A percentile compares a stretch with the other conserved stretches of the same genome.
Evolutionary conservation across 345 rosid species (phyloP).

Genomic region (Fremontodendron californicum): DNA sequence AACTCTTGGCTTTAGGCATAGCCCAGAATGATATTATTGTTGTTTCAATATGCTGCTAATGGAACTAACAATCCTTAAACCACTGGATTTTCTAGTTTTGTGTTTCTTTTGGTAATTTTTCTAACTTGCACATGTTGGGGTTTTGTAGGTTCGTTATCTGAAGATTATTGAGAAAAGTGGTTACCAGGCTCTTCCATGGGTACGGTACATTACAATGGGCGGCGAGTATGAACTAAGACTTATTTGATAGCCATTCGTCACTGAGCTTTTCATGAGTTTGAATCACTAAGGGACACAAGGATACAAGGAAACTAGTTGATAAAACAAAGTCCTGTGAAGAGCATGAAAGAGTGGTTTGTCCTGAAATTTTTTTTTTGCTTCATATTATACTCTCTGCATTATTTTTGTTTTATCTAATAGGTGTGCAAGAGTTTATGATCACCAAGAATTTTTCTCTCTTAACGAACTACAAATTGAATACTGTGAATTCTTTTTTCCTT

Average conservation of each 20-base stretch:
- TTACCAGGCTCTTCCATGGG: conserved; percentile 99
- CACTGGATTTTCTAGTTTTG: neutral
- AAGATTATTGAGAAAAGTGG: conserved; percentile 97
- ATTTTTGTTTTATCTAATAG: conserved; percentile 7
- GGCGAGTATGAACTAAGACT: conserved; percentile 96
- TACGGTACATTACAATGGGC: conserved; percentile 97
- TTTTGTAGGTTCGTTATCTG: conserved; percentile 83
- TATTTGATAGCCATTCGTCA: conserved; percentile 31
- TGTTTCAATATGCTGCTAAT: neutral
- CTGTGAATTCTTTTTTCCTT: neutral
- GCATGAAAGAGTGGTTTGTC: neutral
- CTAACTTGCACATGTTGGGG: neutral
- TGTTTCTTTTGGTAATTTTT: conserved; percentile 8
- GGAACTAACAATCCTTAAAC: neutral
- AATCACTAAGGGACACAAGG: conserved; percentile 3
- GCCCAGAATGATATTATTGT: neutral
- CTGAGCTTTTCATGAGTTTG: conserved; percentile 1
- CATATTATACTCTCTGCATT: conserved; percentile 5
- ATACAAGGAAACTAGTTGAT: neutral
- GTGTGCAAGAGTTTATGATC: neutral
- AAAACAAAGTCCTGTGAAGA: neutral
- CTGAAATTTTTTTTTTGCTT: neutral
- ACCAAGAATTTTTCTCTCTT: neutral
- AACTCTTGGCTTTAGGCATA: neutral
- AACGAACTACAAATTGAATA: neutral